Conservation (phyloP, 495 filamentous ascomycete species). For the Neurospora discreta region DNA sequence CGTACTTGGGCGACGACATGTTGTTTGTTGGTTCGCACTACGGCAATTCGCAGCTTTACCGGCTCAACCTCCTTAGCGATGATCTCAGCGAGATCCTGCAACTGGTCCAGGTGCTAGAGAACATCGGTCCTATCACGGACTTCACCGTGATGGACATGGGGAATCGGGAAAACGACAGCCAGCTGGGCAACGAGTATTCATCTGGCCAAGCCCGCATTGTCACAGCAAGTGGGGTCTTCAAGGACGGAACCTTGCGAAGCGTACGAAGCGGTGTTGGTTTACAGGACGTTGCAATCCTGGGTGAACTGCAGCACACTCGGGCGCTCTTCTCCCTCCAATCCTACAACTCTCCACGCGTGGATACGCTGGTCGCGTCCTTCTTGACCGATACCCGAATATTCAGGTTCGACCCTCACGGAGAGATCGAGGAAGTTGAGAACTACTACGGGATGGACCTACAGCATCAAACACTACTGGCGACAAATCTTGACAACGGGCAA, state of each 20-base stretch:
- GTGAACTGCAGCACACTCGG: slow-evolving; percentile 64
- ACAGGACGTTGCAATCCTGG: slow-evolving; percentile 74
- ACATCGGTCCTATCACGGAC: slow-evolving; percentile 85
- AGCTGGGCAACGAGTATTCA: slow-evolving; percentile 73
- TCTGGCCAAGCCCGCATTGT: slow-evolving; percentile 93
- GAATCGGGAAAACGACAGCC: slow-evolving; percentile 58
- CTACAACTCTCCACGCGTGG: slow-evolving; percentile 32
- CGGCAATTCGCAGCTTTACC: slow-evolving; percentile 79
- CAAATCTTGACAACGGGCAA: slow-evolving; percentile 48
- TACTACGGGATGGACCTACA: slow-evolving; percentile 59
- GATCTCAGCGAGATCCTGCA: slow-evolving; percentile 36
- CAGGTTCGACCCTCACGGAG: slow-evolving; percentile 58
- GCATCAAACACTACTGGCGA: slow-evolving; percentile 61
- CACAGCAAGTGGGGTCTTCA: slow-evolving; percentile 77
- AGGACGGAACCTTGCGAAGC: slow-evolving; percentile 76
- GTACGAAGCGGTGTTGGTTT: slow-evolving; percentile 90
- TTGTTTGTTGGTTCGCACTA: slow-evolving; percentile 87
- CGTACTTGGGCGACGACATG: slow-evolving; percentile 64
- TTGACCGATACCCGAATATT: slow-evolving; percentile 79
- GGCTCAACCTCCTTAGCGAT: slow-evolving; percentile 32
- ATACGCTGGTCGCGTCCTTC: slow-evolving; percentile 72
- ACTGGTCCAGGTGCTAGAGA: slow-evolving; percentile 65
- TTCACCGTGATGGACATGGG: slow-evolving; percentile 94
- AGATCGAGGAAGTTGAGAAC: slow-evolving; percentile 72
- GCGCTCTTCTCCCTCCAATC: slow-evolving; percentile 50